These are phyloP conservation scores for Macrocybe gigantea DNA, from an alignment of 768 basidiomycete genomes.

Conservation along the genomic window DNA sequence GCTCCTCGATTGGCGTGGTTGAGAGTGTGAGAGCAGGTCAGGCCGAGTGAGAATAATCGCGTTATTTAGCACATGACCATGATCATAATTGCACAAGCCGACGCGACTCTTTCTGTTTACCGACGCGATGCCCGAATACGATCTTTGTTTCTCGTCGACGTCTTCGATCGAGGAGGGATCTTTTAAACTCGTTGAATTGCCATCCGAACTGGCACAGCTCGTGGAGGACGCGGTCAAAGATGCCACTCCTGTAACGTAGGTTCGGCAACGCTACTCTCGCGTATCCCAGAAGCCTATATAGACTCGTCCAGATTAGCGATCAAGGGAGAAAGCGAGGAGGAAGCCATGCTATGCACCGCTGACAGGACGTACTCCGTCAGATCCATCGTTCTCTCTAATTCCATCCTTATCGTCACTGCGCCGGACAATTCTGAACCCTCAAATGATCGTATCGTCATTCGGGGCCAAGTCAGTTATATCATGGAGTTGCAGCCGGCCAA, in stretches of 20 bases:
- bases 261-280: slow-evolving; percentile 10
- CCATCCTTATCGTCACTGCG: slow-evolving; percentile 67
- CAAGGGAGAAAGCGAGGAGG: slow-evolving; percentile 77
- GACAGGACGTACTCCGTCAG: slow-evolving; percentile 79
- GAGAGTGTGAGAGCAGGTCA: too few species aligned
- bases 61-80: too few species aligned
- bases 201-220: slow-evolving; percentile 57
- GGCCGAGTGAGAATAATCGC: too few species aligned
- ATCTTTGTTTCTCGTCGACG: slow-evolving; percentile 47
- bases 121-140: slow-evolving; percentile 35
- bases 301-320: slow-evolving; percentile 51
- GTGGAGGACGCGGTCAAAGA: slow-evolving; percentile 47
- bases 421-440: slow-evolving; percentile 25
- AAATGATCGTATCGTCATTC: slow-evolving; percentile 53
- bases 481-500: slow-evolving; percentile 77
- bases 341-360: slow-evolving; percentile 85
- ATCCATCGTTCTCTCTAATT: slow-evolving; percentile 86
- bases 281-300: slow-evolving; percentile 7
- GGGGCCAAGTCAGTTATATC: slow-evolving; percentile 78
- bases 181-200: slow-evolving; percentile 72
- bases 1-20: too few species aligned
- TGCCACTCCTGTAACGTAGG: slow-evolving; percentile 23
- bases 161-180: slow-evolving; percentile 42
- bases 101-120: background rate
- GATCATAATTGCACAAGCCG: too few species aligned